Conservation (phyloP, 768 basidiomycete species). For the Lactifluus hygrophoroides region DNA sequence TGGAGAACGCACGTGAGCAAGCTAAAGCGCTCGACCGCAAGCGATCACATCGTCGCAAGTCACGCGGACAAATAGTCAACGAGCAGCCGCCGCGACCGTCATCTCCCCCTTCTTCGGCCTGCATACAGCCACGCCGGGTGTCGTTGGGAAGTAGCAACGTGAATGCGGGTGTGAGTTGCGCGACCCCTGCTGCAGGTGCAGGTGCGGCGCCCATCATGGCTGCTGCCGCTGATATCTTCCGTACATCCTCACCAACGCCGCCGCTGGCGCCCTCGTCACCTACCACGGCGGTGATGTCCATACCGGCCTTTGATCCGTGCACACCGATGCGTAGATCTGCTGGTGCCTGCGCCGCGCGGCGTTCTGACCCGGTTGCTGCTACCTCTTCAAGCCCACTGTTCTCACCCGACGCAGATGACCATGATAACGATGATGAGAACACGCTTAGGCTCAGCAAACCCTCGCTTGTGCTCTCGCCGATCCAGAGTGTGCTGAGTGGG, state of each 20-base stretch:
- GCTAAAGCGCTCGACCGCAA: constrained; percentile 11
- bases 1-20: constrained; percentile 7
- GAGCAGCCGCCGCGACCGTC: background rate
- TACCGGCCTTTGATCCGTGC: background rate
- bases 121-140: background rate
- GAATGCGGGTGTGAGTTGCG: background rate
- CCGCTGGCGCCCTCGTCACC: background rate
- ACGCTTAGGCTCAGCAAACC: background rate
- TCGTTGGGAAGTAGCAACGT: background rate
- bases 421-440: background rate
- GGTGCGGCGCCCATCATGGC: constrained; percentile 15
- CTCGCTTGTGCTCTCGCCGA: constrained; percentile 10
- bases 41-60: background rate
- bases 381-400: constrained; percentile 21
- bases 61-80: background rate
- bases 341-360: background rate
- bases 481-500: constrained; percentile 16
- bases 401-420: constrained; percentile 21
- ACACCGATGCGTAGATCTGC: constrained; percentile 9
- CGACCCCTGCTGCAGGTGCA: background rate
- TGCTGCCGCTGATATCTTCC: constrained; percentile 3
- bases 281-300: background rate
- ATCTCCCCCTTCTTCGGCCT: background rate
- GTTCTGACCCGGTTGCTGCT: background rate
- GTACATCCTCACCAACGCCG: constrained; percentile 7